A percentile compares a stretch with the other conserved stretches of the same genome.
These are phyloP conservation scores for Mrakiaceae sp. DNA, from an alignment of 1,284 basidiomycete genomes.

Conservation along the genomic window DNA sequence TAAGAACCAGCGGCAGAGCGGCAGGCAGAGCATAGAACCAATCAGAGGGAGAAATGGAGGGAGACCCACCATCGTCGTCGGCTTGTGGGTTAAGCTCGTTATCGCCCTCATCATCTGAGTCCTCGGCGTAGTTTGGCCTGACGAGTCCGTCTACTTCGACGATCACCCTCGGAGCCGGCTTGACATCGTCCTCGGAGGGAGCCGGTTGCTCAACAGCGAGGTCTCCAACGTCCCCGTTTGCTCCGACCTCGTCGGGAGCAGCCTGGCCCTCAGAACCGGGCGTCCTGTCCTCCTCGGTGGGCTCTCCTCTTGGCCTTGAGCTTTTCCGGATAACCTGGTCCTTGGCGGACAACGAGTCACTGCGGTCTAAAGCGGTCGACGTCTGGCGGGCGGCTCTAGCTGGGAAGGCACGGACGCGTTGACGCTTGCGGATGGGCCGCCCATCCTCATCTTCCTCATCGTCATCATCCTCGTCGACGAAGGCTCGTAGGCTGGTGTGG, in stretches of 20 bases:
- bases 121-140: conserved; percentile 20
- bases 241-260: not conserved
- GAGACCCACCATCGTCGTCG: conserved; percentile 3
- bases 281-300: conserved; percentile 28
- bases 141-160: not conserved
- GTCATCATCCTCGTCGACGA: conserved; percentile 19
- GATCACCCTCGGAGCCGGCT: too few relatives aligned
- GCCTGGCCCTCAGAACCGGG: conserved; percentile 20
- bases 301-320: too few relatives aligned
- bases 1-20: too few relatives aligned
- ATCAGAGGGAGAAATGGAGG: not conserved
- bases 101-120: conserved; percentile 23
- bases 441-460: conserved; percentile 39
- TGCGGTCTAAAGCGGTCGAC: conserved; percentile 43
- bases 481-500: conserved; percentile 8
- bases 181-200: too few relatives aligned
- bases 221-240: too few relatives aligned
- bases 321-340: too few relatives aligned
- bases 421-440: conserved; percentile 26
- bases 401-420: conserved; percentile 57
- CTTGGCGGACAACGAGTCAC: too few relatives aligned
- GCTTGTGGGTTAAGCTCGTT: not conserved
- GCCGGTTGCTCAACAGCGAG: too few relatives aligned
- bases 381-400: conserved; percentile 39
- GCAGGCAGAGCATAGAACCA: too few relatives aligned